A percentile compares a stretch with the other conserved stretches of the same genome.
Conservation (phyloP, 2,329 filamentous ascomycete species). For the Aspergillus oerlinghausenensis region DNA sequence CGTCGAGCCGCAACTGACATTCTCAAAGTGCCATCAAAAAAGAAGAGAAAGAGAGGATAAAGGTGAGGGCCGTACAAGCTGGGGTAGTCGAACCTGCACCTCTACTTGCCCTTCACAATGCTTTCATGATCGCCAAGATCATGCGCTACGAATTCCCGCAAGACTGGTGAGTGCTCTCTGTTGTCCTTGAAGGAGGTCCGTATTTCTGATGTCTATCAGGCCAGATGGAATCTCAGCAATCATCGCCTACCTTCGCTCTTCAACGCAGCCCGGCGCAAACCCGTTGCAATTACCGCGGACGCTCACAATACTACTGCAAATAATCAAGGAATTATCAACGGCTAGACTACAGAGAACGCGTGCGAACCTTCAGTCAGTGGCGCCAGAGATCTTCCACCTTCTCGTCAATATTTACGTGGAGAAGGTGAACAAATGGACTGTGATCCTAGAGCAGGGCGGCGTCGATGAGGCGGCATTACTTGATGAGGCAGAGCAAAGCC, state of each 20-base stretch:
- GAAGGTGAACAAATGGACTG: slow-evolving; percentile 66
- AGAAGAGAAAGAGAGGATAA: slow-evolving; percentile 72
- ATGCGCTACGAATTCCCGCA: slow-evolving; percentile 82
- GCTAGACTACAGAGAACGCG: slow-evolving; percentile 71
- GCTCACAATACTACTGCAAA: slow-evolving; percentile 72
- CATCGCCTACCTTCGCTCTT: slow-evolving; percentile 59
- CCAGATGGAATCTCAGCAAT: slow-evolving; percentile 50
- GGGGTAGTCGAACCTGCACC: slow-evolving; percentile 72
- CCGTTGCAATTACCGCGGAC: slow-evolving; percentile 65
- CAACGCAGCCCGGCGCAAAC: slow-evolving; percentile 50
- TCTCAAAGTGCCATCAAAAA: slow-evolving; percentile 52
- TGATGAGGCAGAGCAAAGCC: slow-evolving; percentile 68
- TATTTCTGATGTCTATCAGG: slow-evolving; percentile 24
- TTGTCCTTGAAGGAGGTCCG: background rate
- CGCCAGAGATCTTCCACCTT: slow-evolving; percentile 79
- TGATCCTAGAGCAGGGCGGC: slow-evolving; percentile 53
- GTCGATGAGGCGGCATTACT: slow-evolving; percentile 57
- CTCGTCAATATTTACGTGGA: slow-evolving; percentile 73
- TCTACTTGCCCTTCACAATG: slow-evolving; percentile 78
- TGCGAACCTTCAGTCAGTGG: slow-evolving; percentile 68
- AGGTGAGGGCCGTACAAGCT: slow-evolving; percentile 68
- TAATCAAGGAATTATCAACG: slow-evolving; percentile 85
- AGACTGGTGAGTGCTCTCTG: slow-evolving; percentile 59
- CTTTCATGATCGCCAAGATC: slow-evolving; percentile 81
- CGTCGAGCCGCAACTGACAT: slow-evolving; percentile 13